Base-by-base conservation (phyloP, 257 asterid genomes). In the Fraxinus americana region DNA sequence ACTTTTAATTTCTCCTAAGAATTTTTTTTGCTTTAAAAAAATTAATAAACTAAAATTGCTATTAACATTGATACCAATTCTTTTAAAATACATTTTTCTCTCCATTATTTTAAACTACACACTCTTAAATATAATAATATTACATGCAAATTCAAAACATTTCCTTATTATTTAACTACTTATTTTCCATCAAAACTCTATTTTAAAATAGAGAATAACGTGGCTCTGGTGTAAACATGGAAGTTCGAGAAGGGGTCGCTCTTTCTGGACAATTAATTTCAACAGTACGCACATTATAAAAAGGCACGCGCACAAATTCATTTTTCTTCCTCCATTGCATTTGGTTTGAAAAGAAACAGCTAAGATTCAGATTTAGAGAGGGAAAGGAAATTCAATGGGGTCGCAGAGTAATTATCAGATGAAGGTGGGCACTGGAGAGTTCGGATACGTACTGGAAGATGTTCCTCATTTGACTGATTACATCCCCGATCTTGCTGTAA, bases 381-480 rank as follows among this genome's bases (percentile, higher is more conserved):
- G 3, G 7, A 63, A 27, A 63, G 35, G 36, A 25, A 63, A 27
- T 11, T 11, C 69, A 32, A 87, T 89, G 89, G 80, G 48, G 11
- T 72, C 83, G 72, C 83, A 79, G 86, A 81, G 74, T 78, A 79
- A 86, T 85, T 76, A 36, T 63, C 90, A 83, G 86, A 84, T 86
- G 91, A 90, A 90, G 86, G 92, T 85, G 82, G 86, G 80, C 70
- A 52, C 76, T 48, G 96, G 96, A 70, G 86, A 86, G 27, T 79
- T 65, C 27, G 95, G 95, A 2, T 90, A 87, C 74, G 89, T 89
- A 10, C 93, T 90, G 74, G 88, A 90, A 77, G 96, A 90, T 77
- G 91, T 90, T 79, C 96, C 96, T 77, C 96, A 90, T 77, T 82
- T 90, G 84, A 67, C 82, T 80, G 96, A 90, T 80, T 90, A 89